These are phyloP conservation scores for Solanum infundibuliforme DNA, from an alignment of 257 asterid genomes.

Conservation along the genomic window DNA sequence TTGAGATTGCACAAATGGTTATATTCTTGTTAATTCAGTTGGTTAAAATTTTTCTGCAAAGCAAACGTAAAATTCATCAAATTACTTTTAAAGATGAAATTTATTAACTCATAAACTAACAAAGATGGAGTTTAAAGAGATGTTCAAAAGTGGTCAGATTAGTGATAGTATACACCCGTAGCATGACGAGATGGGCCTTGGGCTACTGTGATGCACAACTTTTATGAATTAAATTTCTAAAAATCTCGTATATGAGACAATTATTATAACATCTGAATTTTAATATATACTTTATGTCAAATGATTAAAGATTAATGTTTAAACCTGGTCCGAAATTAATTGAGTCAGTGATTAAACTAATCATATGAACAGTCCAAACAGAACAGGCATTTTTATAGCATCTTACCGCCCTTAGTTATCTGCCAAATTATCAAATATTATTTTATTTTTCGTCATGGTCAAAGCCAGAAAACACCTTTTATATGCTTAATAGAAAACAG, in stretches of 20 bases:
- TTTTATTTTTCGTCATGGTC: neutral
- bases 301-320: no score
- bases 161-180: neutral
- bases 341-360: neutral
- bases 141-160: neutral
- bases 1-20: neutral
- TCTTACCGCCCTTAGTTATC: neutral
- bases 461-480: neutral
- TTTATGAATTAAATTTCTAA: no score
- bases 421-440: neutral
- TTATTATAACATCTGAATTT: no score
- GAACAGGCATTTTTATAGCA: neutral
- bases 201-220: neutral
- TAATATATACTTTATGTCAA: neutral
- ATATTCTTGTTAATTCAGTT: neutral
- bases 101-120: neutral
- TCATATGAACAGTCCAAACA: neutral
- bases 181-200: neutral
- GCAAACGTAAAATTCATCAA: neutral
- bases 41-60: neutral
- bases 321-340: neutral
- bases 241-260: neutral
- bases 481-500: slow-evolving; percentile 17
- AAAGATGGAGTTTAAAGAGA: neutral
- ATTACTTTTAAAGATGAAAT: neutral